Percentiles rank a stretch among this genome's conserved stretches.
Evolutionary conservation across 1,284 basidiomycete genomes (phyloP).

Genomic region (Pseudozyma flocculosa): DNA sequence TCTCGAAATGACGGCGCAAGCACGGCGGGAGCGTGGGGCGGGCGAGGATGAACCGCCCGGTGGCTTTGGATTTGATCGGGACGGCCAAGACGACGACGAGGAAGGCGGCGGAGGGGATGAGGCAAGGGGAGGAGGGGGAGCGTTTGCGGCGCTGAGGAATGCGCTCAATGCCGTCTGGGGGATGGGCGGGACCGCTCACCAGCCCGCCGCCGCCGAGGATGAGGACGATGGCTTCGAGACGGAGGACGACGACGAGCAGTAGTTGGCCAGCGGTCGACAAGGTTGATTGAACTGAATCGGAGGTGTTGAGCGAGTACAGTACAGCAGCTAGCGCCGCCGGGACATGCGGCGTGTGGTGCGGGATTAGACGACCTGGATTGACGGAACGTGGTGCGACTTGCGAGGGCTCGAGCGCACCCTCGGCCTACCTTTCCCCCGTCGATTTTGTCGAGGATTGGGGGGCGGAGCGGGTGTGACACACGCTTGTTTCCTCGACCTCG

Average conservation of each 20-base stretch:
- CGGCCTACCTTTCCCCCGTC: no score
- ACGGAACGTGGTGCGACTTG: no score
- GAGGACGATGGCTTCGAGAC: slow-evolving; percentile 6
- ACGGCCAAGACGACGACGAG: slow-evolving; percentile 3
- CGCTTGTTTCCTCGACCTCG: no score
- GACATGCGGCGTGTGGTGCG: no score
- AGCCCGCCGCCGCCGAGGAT: background rate
- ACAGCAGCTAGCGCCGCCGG: no score
- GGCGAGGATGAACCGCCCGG: slow-evolving; percentile 18
- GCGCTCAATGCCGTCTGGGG: slow-evolving; percentile 29
- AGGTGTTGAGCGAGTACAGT: no score
- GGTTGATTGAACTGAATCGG: no score
- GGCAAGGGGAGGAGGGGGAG: slow-evolving; percentile 7
- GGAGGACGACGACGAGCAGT: slow-evolving; percentile 1
- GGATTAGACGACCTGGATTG: no score
- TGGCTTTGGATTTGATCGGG: slow-evolving; percentile 11
- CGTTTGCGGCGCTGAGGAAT: slow-evolving; percentile 21
- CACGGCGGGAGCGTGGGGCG: slow-evolving; percentile 2
- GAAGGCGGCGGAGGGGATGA: slow-evolving; percentile 8
- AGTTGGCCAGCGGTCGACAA: no score
- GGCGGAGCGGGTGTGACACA: no score
- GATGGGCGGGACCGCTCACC: slow-evolving; percentile 1
- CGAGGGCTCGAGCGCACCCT: no score
- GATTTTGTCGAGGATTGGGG: no score
- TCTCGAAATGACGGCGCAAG: slow-evolving; percentile 26